phyloP scores from a whole-genome alignment of 306 rosid genomes.

The Begonia peltatifolia region DNA sequence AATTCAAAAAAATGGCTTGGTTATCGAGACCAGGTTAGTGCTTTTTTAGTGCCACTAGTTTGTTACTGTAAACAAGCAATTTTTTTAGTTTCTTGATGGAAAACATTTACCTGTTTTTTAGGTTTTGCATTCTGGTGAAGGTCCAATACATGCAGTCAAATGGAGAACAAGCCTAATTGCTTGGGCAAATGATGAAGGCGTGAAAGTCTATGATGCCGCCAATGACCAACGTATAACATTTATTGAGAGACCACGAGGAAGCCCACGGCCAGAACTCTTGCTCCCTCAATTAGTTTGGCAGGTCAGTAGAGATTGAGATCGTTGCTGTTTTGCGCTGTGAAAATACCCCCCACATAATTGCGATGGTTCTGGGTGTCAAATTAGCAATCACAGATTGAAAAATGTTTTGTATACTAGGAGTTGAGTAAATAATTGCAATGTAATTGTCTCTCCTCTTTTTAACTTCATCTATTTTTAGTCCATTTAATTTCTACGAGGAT shows the following conservation, averaged over 20 bases:
- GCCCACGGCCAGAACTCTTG: slow-evolving; percentile 86
- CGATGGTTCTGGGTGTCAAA: too few relatives aligned
- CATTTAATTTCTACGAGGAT: not conserved
- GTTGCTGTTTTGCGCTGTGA: not conserved
- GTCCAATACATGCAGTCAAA: slow-evolving; percentile 91
- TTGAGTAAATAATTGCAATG: not conserved
- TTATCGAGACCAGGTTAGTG: slow-evolving; percentile 75
- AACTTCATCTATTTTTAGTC: not conserved
- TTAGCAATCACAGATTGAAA: too few relatives aligned
- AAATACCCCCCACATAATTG: too few relatives aligned
- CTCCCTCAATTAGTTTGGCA: slow-evolving; percentile 97
- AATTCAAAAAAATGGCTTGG: slow-evolving; percentile 93
- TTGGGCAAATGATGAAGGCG: slow-evolving; percentile 96
- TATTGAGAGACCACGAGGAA: slow-evolving; percentile 87
- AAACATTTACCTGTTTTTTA: slow-evolving; percentile 9
- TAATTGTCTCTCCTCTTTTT: not conserved
- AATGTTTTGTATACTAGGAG: too few relatives aligned
- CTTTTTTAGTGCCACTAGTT: not conserved
- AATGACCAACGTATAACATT: slow-evolving; percentile 86
- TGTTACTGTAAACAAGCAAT: not conserved
- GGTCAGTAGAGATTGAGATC: slow-evolving; percentile 33
- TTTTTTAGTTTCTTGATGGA: slow-evolving; percentile 11
- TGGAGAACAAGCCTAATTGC: slow-evolving; percentile 97
- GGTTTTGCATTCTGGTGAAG: slow-evolving; percentile 99
- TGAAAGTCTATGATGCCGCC: slow-evolving; percentile 85